Evolutionary conservation across 176 grass and related monocot genomes (phyloP).

Genomic region (Eleusine coracana): DNA sequence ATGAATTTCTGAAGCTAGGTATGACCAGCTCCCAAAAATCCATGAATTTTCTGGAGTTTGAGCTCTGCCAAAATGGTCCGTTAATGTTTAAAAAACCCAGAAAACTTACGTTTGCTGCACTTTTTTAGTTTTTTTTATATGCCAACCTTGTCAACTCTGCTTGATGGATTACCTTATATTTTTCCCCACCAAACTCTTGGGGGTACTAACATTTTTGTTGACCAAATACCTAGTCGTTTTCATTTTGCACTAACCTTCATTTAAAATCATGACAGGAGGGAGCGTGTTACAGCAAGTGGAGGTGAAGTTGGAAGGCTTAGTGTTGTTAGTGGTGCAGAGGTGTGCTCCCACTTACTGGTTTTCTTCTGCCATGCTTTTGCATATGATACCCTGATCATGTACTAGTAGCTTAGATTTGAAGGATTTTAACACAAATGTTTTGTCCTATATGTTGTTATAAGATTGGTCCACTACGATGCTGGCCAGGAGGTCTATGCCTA

Average conservation of each 20-base stretch:
- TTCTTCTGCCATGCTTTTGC: constrained; percentile 8
- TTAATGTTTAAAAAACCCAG: not conserved
- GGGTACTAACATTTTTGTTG: not conserved
- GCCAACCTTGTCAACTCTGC: not conserved
- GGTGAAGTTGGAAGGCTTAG: constrained; percentile 97
- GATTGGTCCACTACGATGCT: constrained; percentile 93
- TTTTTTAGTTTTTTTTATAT: not conserved
- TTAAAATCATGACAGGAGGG: constrained; percentile 66
- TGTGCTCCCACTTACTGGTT: constrained; percentile 39
- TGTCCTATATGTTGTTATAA: constrained; percentile 38
- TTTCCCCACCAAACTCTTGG: not conserved
- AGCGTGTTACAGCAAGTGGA: constrained; percentile 93
- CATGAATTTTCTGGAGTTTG: no score
- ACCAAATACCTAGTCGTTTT: constrained; percentile 11
- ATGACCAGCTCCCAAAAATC: no score
- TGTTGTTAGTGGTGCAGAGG: constrained; percentile 94
- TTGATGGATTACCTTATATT: not conserved
- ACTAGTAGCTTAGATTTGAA: constrained; percentile 32
- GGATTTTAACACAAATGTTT: constrained; percentile 2
- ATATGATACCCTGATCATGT: constrained; percentile 14
- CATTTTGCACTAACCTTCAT: constrained; percentile 16
- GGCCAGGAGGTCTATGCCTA: constrained; percentile 91
- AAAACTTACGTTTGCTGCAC: constrained; percentile 12
- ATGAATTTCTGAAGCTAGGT: no score
- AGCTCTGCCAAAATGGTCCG: no score